Base-by-base conservation (phyloP, 495 filamentous ascomycete genomes). In the Hypoxylon fragiforme region DNA sequence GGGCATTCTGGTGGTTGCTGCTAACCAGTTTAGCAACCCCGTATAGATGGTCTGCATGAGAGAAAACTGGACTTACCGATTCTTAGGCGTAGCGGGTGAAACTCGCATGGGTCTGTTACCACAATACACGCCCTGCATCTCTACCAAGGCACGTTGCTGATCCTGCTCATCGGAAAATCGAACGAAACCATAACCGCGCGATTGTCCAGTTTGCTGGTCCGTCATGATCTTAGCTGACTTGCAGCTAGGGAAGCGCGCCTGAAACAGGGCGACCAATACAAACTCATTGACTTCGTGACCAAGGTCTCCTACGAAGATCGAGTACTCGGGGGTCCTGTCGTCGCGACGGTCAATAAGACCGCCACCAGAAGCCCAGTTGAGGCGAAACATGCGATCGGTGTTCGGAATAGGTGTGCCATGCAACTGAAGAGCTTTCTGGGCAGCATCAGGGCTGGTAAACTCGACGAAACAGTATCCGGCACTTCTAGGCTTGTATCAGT, bases 181-280 rank as follows among this genome's bases (percentile, higher is more conserved):
- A 47, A 99, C 94, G 63, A 99, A 99, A 19, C 94, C 94, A 64
- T 99, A 99, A 28, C 94, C 94, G 44, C 94, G 90, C 21, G 92
- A 97, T 84, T 97, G 92, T 61, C 94, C 94, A 46, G 86, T 92
- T 73, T 97, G 94, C 46, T 95, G 94, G 64, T 99, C 94, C 35
- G 95, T 96, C 94, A 99, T 99, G 73, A 99, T 99, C 80, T 99
- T 99, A 53, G 95, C 94, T 7, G 91, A 96, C 77, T 97, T 97
- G 88, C 95, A 97, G 3, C 90, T 95, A 0, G 88, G 90, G 79
- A 94, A 99, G 26, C 92, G 88, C 57, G 83, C 85, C 72, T 99
- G 94, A 80, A 99, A 99, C 43, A 99, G 85, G 2, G 91, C 95
- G 36, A 97, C 91, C 21, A 99, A 81, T 30, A 96, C 94, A 59